Percentiles rank a stretch among this genome's conserved stretches.
These are phyloP conservation scores for Hanseniaspora nectarophila DNA, from an alignment of 805 yeast species.

Conservation along the genomic window DNA sequence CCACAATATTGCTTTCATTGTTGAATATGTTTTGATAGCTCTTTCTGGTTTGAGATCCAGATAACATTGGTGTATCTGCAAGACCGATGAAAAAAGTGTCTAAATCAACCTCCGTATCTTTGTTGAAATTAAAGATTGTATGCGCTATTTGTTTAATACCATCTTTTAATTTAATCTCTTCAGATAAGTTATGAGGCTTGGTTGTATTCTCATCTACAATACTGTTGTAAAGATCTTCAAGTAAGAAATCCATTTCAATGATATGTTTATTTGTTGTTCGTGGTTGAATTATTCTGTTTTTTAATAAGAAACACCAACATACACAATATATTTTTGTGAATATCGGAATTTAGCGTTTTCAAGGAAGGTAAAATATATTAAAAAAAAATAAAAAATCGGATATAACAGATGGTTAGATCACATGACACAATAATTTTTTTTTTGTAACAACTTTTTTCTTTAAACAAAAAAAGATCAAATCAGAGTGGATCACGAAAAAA, in stretches of 20 bases:
- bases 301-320: background rate
- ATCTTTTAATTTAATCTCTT: constrained; percentile 1
- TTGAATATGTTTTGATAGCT: background rate
- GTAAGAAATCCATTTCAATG: constrained; percentile 1
- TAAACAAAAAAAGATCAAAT: too few species aligned
- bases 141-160: constrained; percentile 5
- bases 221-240: constrained; percentile 10
- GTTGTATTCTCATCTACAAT: background rate
- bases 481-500: too few species aligned
- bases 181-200: background rate
- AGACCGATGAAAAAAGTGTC: constrained; percentile 11
- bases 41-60: background rate
- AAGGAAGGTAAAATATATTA: too few species aligned
- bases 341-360: too few species aligned
- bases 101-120: background rate
- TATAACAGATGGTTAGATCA: too few species aligned
- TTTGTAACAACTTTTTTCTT: too few species aligned
- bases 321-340: too few species aligned
- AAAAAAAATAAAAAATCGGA: too few species aligned
- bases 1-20: background rate
- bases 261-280: background rate
- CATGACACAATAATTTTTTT: too few species aligned
- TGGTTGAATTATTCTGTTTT: too few species aligned
- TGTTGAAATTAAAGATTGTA: background rate
- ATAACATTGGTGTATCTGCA: constrained; percentile 12